Evolutionary conservation across 306 rosid genomes (phyloP).

Genomic region (Prunus fruticosa): DNA sequence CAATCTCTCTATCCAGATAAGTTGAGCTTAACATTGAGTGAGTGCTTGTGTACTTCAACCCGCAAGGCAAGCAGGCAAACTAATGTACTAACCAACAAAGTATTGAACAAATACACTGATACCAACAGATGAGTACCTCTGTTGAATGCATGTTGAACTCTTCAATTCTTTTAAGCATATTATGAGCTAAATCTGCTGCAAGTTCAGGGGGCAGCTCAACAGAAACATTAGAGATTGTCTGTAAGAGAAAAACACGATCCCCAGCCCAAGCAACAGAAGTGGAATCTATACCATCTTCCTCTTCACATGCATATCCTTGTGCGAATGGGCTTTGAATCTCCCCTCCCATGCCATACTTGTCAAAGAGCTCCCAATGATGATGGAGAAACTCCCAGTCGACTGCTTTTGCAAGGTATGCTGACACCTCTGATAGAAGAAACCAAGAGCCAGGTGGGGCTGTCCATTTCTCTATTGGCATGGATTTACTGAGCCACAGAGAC

Average conservation of each 20-base stretch:
- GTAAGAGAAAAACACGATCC: conserved; percentile 88
- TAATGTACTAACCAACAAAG: conserved; percentile 4
- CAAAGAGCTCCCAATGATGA: conserved; percentile 95
- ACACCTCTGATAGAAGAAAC: conserved; percentile 92
- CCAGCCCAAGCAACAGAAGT: conserved; percentile 79
- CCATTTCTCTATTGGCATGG: conserved; percentile 81
- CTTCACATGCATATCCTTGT: conserved; percentile 37
- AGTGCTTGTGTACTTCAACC: background rate
- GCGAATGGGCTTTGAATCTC: conserved; percentile 40
- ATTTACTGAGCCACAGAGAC: conserved; percentile 70
- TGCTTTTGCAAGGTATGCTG: conserved; percentile 68
- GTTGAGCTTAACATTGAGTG: background rate
- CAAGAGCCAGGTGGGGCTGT: conserved; percentile 93
- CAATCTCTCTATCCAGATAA: conserved; percentile 17
- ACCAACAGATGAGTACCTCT: conserved; percentile 53
- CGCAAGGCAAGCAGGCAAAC: background rate
- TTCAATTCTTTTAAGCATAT: conserved; percentile 67
- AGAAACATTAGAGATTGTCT: conserved; percentile 88
- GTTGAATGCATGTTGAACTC: conserved; percentile 84
- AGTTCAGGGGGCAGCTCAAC: conserved; percentile 72
- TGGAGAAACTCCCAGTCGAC: conserved; percentile 90
- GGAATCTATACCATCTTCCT: conserved; percentile 48
- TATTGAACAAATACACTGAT: conserved; percentile 11
- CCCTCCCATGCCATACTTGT: conserved; percentile 50
- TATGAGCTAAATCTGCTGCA: conserved; percentile 80